Evolutionary conservation across 768 basidiomycete species (phyloP).

Genomic region (Auricularia auricula-judae): DNA sequence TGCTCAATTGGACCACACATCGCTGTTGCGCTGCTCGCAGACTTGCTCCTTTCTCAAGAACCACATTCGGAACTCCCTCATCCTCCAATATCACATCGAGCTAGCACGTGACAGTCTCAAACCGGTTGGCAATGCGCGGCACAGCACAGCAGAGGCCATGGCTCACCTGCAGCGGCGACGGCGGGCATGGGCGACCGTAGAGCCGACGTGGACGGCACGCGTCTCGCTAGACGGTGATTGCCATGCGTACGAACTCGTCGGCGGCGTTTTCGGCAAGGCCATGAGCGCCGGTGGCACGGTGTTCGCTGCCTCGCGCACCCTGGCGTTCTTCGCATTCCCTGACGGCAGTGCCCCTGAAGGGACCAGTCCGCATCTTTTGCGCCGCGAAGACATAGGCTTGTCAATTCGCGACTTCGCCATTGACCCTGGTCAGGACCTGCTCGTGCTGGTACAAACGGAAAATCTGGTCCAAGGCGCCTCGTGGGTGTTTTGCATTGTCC

Average conservation of each 20-base stretch:
- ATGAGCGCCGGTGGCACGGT: slow-evolving; percentile 10
- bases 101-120: slow-evolving; percentile 10
- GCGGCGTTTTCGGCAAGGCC: slow-evolving; percentile 43
- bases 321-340: slow-evolving; percentile 11
- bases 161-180: slow-evolving; percentile 24
- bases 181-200: slow-evolving; percentile 23
- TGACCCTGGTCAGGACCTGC: slow-evolving; percentile 54
- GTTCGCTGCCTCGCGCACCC: slow-evolving; percentile 11
- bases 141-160: slow-evolving; percentile 19
- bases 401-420: slow-evolving; percentile 46
- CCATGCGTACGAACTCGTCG: slow-evolving; percentile 51
- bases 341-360: slow-evolving; percentile 3
- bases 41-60: slow-evolving; percentile 2
- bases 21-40: background rate
- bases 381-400: slow-evolving; percentile 26
- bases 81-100: slow-evolving; percentile 11
- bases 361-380: slow-evolving; percentile 11
- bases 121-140: background rate
- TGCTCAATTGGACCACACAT: background rate
- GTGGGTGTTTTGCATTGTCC: slow-evolving; percentile 15
- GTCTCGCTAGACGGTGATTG: slow-evolving; percentile 27
- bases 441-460: slow-evolving; percentile 23
- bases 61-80: slow-evolving; percentile 1
- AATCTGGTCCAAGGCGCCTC: background rate
- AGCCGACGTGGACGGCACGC: slow-evolving; percentile 13